Evolutionary conservation across 2,329 filamentous ascomycete species (phyloP), one percentile per base, ranked within the genome.

Genomic region (Cladosporium sp.): DNA sequence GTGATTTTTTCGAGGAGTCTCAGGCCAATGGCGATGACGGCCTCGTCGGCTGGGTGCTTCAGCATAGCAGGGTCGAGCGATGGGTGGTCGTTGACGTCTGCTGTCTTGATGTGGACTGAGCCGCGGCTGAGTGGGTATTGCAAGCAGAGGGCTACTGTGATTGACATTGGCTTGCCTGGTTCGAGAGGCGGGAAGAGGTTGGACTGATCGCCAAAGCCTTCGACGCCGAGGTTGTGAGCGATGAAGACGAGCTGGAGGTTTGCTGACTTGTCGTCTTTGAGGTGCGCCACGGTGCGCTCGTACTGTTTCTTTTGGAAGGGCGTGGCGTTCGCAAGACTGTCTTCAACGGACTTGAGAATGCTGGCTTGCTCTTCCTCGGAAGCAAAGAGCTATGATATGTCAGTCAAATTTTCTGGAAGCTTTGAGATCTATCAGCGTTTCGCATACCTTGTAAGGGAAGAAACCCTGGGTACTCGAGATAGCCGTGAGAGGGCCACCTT

Each of bases 1-100:
- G 78, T 76, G 74, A 85, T 81, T 23, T 78, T 73, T 0, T 81
- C 75, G 6, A 80, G 65, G 57, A 85, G 73, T 28, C 72, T 69
- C 18, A 77, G 61, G 11, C 76, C 69, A 1, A 73, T 73, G 1
- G 80, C 60, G 0, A 74, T 75, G 2, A 80, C 57, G 18, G 74
- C 71, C 21, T 71, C 64, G 57, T 80, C 78, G 0, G 70, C 67
- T 0, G 69, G 67, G 36, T 76, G 63, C 1, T 73, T 75, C 4
- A 80, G 69, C 76, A 76, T 79, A 32, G 71, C 72, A 0, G 77
- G 76, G 51, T 79, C 69, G 54, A 81, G 70, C 18, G 73, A 34
- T 0, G 79, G 79, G 0, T 68, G 64, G 16, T 72, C 70, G 0
- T 59, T 23, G 1, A 71, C 74, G 48, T 75, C 69, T 72, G 69